Percentiles rank a stretch among this genome's conserved stretches.
Conservation (phyloP, 2,329 filamentous ascomycete genomes). For the Colletotrichum navitas region DNA sequence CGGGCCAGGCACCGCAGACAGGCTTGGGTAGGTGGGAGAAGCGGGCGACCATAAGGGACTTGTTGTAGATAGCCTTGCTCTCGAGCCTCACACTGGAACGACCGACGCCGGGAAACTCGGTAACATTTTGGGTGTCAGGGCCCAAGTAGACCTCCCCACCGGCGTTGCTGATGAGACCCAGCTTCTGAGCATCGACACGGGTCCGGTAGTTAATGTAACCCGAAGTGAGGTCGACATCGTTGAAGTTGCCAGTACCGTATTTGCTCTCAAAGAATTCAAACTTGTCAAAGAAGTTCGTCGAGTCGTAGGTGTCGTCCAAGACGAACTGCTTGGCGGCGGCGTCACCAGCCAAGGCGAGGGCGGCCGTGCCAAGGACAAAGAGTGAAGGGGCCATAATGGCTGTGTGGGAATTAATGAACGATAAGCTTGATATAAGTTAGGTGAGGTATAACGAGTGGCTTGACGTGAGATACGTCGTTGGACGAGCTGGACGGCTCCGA, state of each 20-base stretch:
- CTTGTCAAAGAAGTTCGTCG: slow-evolving; percentile 61
- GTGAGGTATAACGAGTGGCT: slow-evolving; percentile 51
- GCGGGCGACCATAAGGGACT: slow-evolving; percentile 77
- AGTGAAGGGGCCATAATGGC: slow-evolving; percentile 57
- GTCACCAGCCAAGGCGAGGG: slow-evolving; percentile 52
- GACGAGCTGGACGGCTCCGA: slow-evolving; percentile 52
- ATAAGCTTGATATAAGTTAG: slow-evolving; percentile 44
- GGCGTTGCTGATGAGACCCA: slow-evolving; percentile 52
- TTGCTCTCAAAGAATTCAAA: slow-evolving; percentile 56
- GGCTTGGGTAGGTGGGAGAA: slow-evolving; percentile 76
- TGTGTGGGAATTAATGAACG: slow-evolving; percentile 46
- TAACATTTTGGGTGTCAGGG: slow-evolving; percentile 49
- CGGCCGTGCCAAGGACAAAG: slow-evolving; percentile 54
- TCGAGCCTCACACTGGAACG: slow-evolving; percentile 73
- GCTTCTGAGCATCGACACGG: slow-evolving; percentile 50
- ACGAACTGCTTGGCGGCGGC: slow-evolving; percentile 53
- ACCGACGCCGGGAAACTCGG: slow-evolving; percentile 48
- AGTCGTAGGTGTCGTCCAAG: slow-evolving; percentile 56
- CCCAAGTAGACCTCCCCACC: slow-evolving; percentile 55
- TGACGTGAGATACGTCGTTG: slow-evolving; percentile 61
- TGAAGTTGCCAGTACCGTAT: slow-evolving; percentile 40
- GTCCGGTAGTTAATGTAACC: slow-evolving; percentile 72
- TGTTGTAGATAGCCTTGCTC: slow-evolving; percentile 71
- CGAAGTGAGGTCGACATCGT: slow-evolving; percentile 67
- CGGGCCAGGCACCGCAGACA: slow-evolving; percentile 79